These are phyloP conservation scores for grape (Vitis vinifera) DNA, from an alignment of 164 flowering plant genomes.

Conservation along the genomic window DNA sequence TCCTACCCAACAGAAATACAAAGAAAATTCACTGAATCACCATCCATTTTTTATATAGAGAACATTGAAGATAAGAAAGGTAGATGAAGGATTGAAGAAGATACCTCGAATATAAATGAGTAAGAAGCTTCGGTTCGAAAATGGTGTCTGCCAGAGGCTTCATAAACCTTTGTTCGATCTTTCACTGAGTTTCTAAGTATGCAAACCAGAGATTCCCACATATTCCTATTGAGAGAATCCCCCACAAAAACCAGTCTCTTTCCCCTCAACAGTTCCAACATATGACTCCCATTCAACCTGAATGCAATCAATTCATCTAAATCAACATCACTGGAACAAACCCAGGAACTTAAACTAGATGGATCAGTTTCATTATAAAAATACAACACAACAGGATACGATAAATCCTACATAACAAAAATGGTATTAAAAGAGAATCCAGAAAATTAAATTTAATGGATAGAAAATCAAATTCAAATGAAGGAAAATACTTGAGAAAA, in stretches of 20 bases:
- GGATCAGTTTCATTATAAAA: no score
- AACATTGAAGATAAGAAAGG: no score
- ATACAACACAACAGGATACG: not conserved
- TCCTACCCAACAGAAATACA: slow-evolving; percentile 44
- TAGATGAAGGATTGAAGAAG: not conserved
- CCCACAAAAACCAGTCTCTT: slow-evolving; percentile 91
- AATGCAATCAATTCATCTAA: not conserved
- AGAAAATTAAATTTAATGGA: not conserved
- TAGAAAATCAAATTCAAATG: not conserved
- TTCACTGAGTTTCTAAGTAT: slow-evolving; percentile 58
- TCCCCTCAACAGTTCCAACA: slow-evolving; percentile 77
- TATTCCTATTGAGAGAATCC: slow-evolving; percentile 92
- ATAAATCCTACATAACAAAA: not conserved
- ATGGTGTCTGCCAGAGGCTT: slow-evolving; percentile 67
- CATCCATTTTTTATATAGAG: not conserved
- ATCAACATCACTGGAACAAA: not conserved
- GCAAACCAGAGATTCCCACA: slow-evolving; percentile 99
- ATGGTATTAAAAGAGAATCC: not conserved
- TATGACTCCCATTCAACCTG: slow-evolving; percentile 66
- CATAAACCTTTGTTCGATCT: slow-evolving; percentile 76
- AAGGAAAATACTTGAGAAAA: not conserved
- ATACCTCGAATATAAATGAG: slow-evolving; percentile 72
- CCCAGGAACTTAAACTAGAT: not conserved
- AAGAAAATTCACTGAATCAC: not conserved
- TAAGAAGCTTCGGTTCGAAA: slow-evolving; percentile 77